These are phyloP conservation scores for Hypoxylon sp. DNA, from an alignment of 2,329 filamentous ascomycete species.

Conservation along the genomic window DNA sequence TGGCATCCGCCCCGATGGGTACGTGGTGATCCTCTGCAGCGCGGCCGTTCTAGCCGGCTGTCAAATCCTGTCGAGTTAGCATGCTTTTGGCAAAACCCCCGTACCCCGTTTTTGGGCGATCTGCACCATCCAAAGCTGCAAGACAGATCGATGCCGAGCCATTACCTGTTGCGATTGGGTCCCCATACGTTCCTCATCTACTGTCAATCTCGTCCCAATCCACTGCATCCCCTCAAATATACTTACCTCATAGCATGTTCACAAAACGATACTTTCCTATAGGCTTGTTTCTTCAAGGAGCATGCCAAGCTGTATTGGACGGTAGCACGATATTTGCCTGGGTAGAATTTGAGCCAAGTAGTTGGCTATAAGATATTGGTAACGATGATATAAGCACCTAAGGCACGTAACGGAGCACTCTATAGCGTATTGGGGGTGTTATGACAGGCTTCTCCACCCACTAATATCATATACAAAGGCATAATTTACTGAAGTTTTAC, in stretches of 20 bases:
- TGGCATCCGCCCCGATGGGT: conserved; percentile 45
- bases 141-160: conserved; percentile 45
- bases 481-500: neutral
- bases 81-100: conserved; percentile 47
- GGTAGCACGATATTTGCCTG: neutral
- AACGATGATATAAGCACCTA: neutral
- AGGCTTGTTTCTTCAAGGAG: neutral
- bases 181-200: conserved; percentile 11
- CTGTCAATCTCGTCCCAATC: conserved; percentile 21
- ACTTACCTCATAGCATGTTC: neutral
- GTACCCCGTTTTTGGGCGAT: conserved; percentile 40
- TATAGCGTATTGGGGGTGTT: neutral
- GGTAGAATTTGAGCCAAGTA: conserved; percentile 16
- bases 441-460: conserved; percentile 7
- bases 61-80: conserved; percentile 44
- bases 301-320: neutral
- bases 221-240: conserved; percentile 2
- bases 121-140: conserved; percentile 39
- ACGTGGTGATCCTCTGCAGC: conserved; percentile 37
- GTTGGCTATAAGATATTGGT: neutral
- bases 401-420: neutral
- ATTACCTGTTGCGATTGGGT: conserved; percentile 38
- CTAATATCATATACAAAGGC: neutral
- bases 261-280: no score
- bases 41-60: conserved; percentile 42